Conservation (phyloP, 2,329 filamentous ascomycete genomes). For the Teratosphaeria nubilosa region DNA sequence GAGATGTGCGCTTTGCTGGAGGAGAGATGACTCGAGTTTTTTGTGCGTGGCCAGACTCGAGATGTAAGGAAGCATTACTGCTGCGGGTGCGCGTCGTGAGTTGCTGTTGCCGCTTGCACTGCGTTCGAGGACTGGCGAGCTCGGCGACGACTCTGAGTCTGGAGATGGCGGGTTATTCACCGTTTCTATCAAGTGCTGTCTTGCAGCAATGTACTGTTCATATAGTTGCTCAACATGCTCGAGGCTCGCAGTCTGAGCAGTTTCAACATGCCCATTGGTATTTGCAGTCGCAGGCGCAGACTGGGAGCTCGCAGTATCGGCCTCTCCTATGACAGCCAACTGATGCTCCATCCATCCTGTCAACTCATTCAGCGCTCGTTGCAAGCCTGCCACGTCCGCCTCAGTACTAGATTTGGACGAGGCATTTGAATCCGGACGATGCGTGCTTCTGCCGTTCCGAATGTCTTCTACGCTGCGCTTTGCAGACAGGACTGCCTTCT, state of each 20-base stretch:
- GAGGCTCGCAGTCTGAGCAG: conserved; percentile 1
- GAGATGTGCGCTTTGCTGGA: conserved; percentile 18
- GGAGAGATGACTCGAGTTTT: conserved; percentile 14
- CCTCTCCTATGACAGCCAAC: conserved; percentile 19
- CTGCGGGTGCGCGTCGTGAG: conserved; percentile 4
- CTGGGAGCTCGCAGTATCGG: conserved; percentile 5
- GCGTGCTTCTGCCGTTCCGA: conserved; percentile 4
- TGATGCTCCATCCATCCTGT: conserved; percentile 25
- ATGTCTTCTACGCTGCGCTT: conserved; percentile 11
- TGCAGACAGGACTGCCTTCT: conserved; percentile 20
- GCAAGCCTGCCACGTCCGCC: conserved; percentile 17
- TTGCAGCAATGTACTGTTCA: conserved; percentile 17
- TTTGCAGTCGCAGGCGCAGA: neutral
- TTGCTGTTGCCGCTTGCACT: neutral
- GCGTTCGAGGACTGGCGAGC: neutral
- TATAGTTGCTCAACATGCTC: conserved; percentile 18
- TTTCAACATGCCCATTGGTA: neutral
- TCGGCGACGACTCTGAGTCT: neutral
- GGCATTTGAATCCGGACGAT: neutral
- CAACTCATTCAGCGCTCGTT: conserved; percentile 21
- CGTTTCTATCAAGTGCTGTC: conserved; percentile 14
- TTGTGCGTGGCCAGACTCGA: conserved; percentile 10
- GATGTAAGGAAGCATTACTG: conserved; percentile 19
- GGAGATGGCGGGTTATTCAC: conserved; percentile 8
- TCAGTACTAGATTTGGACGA: conserved; percentile 3